Base-by-base conservation (phyloP, 1,284 basidiomycete species). In the Acaromyces ingoldii region DNA sequence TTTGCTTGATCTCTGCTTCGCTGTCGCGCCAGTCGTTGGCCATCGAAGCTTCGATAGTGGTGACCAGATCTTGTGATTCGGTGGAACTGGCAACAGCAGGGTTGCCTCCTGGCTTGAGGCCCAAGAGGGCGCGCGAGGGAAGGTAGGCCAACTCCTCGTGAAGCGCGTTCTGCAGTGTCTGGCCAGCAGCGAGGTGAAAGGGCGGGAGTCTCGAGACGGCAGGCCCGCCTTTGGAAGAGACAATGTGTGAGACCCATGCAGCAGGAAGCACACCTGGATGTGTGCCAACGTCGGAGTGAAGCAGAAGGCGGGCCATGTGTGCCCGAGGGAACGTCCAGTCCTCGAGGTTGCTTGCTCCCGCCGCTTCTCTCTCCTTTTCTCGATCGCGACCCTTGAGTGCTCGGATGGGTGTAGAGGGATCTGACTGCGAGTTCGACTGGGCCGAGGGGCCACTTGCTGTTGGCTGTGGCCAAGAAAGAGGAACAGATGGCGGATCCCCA, bases 261-360 rank as follows among this genome's bases (percentile, higher is more conserved):
- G 17, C 19, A 3, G 48, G 48, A 9, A 49, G 30, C 10, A 49
- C 15, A 4, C 48, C 48, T 3, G 48, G 48, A n/a, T 15, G 38
- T 2, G 38, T 29, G 22, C 48, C 48, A 19, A 49, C 11, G 31
- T 49, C 48, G 6, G 38, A 22, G 15, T 29, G 34, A 36, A 38
- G 37, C 11, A 29, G 24, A 2, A 49, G 29, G n/a, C 24, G 24
- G 7, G 37, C 31, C 22, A 49, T 2, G 22, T 28, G 36, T 9
- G 34, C 37, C 6, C 48, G 37, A 10, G 34, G 34, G 19, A n/a
- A 49, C 19, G 48, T 36, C 48, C 48, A 49, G 24, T 49, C 48
- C 22, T 49, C 48, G 25, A 49, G 22, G 21, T 40, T 49, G 19
- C n/a, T 31, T 7, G 38, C 19, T 9, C 48, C 48, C 13, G 11